Evolutionary conservation across 2,329 filamentous ascomycete genomes (phyloP).

Genomic region (Raffaelea albimanens): DNA sequence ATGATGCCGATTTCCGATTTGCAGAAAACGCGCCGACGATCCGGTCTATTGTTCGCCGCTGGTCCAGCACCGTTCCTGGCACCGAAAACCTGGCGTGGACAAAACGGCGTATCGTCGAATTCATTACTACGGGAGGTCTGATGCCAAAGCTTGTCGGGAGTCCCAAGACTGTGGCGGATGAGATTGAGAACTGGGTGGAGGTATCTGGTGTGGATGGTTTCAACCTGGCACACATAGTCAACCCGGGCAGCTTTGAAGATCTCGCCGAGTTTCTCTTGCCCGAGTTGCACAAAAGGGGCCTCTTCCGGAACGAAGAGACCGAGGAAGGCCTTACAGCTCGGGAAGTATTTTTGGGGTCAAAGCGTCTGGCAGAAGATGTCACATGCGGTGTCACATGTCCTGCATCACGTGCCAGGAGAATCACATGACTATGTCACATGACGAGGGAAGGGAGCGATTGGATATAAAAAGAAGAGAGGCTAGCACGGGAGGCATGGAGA

Average conservation of each 20-base stretch:
- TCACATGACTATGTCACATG: too few species aligned
- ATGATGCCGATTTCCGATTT: background rate
- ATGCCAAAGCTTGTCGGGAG: constrained; percentile 45
- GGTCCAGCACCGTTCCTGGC: background rate
- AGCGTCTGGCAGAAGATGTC: too few species aligned
- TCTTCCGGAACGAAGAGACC: constrained; percentile 17
- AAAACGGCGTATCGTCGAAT: constrained; percentile 6
- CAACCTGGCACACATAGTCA: constrained; percentile 44
- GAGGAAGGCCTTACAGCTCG: constrained; percentile 33
- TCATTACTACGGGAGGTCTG: constrained; percentile 12
- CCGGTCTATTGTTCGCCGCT: background rate
- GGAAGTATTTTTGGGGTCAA: constrained; percentile 55
- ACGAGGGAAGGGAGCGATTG: too few species aligned
- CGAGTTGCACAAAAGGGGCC: constrained; percentile 45
- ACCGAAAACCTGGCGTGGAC: constrained; percentile 4
- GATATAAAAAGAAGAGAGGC: too few species aligned
- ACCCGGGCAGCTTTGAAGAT: constrained; percentile 55
- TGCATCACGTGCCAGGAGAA: too few species aligned
- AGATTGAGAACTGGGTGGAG: constrained; percentile 55
- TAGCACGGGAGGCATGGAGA: too few species aligned
- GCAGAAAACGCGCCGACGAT: background rate
- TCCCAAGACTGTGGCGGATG: constrained; percentile 53
- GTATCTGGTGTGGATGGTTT: constrained; percentile 67
- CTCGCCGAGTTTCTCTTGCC: constrained; percentile 54
- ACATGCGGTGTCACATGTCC: too few species aligned